Evolutionary conservation across 257 asterid species (phyloP).

Genomic region (Nicotiana attenuata): DNA sequence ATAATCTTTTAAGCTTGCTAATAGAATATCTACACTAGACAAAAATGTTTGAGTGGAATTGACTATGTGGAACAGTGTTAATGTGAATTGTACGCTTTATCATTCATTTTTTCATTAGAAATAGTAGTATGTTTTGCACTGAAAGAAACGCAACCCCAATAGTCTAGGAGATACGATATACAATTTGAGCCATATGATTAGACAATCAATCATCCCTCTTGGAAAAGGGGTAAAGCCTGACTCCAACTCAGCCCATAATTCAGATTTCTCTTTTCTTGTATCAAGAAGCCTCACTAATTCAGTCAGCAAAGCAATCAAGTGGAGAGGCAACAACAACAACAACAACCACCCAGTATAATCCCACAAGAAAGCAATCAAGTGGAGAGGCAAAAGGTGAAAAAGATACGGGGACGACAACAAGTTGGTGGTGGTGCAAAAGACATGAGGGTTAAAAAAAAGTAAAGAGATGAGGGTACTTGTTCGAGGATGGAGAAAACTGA

Average conservation of each 20-base stretch:
- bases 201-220: not conserved
- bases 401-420: not conserved
- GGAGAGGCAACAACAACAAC: not conserved
- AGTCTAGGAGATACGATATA: not conserved
- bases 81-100: not conserved
- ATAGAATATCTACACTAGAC: not conserved
- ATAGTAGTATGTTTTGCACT: not conserved
- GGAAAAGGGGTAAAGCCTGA: not conserved
- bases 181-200: not conserved
- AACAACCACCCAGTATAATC: too few species aligned
- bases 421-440: not conserved
- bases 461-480: not conserved
- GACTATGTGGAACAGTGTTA: not conserved
- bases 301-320: not conserved
- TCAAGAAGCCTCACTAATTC: not conserved
- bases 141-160: not conserved
- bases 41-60: not conserved
- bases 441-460: not conserved
- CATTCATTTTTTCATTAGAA: not conserved
- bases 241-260: not conserved
- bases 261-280: not conserved
- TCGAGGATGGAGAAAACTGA: not conserved
- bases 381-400: not conserved
- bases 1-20: not conserved
- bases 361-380: not conserved